phyloP scores from a whole-genome alignment of 164 flowering plant genomes.

The Liriodendron chinense region DNA sequence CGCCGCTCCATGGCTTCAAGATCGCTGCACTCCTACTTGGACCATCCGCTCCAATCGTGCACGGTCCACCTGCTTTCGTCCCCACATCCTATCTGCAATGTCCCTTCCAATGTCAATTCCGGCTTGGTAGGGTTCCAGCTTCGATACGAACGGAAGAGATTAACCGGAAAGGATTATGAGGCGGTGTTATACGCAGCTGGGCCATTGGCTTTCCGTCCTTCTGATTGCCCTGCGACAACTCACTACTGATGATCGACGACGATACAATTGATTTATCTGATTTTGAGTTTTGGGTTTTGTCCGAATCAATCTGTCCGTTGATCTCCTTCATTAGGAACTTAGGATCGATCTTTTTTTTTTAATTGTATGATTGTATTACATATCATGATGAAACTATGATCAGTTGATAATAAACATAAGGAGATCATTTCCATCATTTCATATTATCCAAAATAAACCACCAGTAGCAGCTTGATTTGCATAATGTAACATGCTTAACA shows the following conservation, averaged over 20 bases:
- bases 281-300: not conserved
- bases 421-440: no score
- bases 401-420: no score
- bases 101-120: slow-evolving; percentile 58
- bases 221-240: slow-evolving; percentile 36
- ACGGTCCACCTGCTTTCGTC: slow-evolving; percentile 63
- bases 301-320: not conserved
- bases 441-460: no score
- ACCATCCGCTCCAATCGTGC: slow-evolving; percentile 84
- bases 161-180: slow-evolving; percentile 37
- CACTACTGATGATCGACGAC: slow-evolving; percentile 14
- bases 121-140: slow-evolving; percentile 67
- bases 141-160: slow-evolving; percentile 51
- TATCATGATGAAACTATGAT: no score
- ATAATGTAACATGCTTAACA: no score
- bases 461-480: no score
- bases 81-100: slow-evolving; percentile 56
- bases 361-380: no score
- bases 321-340: not conserved
- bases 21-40: slow-evolving; percentile 44
- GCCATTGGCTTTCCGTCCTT: slow-evolving; percentile 80
- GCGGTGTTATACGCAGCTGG: slow-evolving; percentile 72
- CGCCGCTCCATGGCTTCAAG: slow-evolving; percentile 49
- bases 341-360: not conserved
- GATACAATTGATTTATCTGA: not conserved